phyloP scores from a whole-genome alignment of 2,329 filamentous ascomycete genomes.

The Macrophomina pseudophaseolina region DNA sequence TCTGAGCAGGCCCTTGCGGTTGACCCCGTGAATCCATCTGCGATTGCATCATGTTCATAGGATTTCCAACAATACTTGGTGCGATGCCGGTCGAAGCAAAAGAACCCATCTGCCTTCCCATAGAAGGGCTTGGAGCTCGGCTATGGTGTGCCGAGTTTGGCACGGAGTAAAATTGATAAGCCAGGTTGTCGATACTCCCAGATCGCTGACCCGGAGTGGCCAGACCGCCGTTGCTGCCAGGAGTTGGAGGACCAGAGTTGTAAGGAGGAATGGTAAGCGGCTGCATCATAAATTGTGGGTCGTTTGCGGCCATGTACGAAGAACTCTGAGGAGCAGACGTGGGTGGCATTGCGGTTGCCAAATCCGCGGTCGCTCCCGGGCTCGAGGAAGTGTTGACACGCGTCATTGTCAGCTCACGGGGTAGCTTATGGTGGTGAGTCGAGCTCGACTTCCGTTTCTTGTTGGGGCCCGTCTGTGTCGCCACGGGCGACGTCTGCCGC shows the following conservation, averaged over 20 bases:
- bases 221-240: conserved; percentile 61
- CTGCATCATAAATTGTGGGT: conserved; percentile 24
- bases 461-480: conserved; percentile 64
- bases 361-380: neutral
- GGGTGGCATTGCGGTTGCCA: conserved; percentile 30
- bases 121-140: conserved; percentile 73
- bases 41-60: conserved; percentile 13
- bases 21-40: conserved; percentile 17
- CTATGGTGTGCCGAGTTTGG: conserved; percentile 76
- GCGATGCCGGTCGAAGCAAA: neutral
- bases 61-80: conserved; percentile 2
- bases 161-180: conserved; percentile 68
- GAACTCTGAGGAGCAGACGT: conserved; percentile 38
- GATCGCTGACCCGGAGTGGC: conserved; percentile 64
- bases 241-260: conserved; percentile 67
- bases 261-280: conserved; percentile 47
- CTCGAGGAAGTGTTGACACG: conserved; percentile 65
- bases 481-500: conserved; percentile 73
- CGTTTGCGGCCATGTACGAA: conserved; percentile 25
- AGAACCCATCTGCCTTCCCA: conserved; percentile 31
- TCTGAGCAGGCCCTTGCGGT: conserved; percentile 45
- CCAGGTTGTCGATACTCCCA: conserved; percentile 68
- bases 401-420: conserved; percentile 80
- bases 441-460: conserved; percentile 84
- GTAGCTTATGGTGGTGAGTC: conserved; percentile 61